A percentile compares a stretch with the other conserved stretches of the same genome.
Conservation (phyloP, 495 filamentous ascomycete genomes). For the Xanthoparmelia taractica region DNA sequence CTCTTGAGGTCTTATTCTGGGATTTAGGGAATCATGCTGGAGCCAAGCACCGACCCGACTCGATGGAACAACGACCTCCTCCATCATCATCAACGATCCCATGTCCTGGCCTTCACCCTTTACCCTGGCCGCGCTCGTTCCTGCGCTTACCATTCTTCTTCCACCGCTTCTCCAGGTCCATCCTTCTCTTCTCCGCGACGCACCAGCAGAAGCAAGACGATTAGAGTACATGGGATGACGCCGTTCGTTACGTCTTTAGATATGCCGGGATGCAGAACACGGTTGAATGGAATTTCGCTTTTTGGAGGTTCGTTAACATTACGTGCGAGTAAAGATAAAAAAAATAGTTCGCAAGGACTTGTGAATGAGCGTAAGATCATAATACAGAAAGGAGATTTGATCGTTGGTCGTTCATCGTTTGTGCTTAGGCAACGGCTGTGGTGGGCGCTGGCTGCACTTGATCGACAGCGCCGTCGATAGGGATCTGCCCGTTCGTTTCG, state of each 20-base stretch:
- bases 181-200: conserved; percentile 27
- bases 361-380: conserved; percentile 25
- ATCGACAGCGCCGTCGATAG: conserved; percentile 41
- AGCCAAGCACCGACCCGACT: conserved; percentile 8
- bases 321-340: conserved; percentile 6
- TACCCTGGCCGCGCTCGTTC: conserved; percentile 15
- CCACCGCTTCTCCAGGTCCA: conserved; percentile 24
- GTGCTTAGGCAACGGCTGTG: conserved; percentile 49
- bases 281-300: conserved; percentile 16
- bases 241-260: conserved; percentile 20
- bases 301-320: conserved; percentile 18
- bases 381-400: conserved; percentile 25
- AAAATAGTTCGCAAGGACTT: neutral
- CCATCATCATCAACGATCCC: conserved; percentile 8
- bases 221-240: conserved; percentile 23
- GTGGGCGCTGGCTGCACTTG: conserved; percentile 39
- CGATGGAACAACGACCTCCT: neutral
- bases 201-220: conserved; percentile 20
- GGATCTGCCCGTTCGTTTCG: conserved; percentile 48
- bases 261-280: conserved; percentile 20
- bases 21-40: conserved; percentile 3
- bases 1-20: conserved; percentile 11
- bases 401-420: conserved; percentile 6
- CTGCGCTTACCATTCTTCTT: conserved; percentile 18
- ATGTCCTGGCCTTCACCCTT: conserved; percentile 6